phyloP scores from a whole-genome alignment of 73 alveolate genomes.

The Chromera velia region DNA sequence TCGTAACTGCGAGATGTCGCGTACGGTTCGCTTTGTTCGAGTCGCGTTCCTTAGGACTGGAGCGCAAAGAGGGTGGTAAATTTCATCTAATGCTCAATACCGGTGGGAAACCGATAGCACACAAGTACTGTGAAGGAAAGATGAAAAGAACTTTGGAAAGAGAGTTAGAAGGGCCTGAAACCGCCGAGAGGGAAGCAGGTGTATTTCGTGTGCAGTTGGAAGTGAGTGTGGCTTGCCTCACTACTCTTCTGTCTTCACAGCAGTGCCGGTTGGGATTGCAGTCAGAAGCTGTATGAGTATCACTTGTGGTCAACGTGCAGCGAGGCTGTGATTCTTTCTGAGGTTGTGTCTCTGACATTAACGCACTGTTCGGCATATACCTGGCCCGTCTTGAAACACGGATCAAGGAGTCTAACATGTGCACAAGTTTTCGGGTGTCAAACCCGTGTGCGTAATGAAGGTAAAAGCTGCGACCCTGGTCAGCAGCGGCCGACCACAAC shows the following conservation, averaged over 20 bases:
- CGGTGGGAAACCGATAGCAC: constrained; percentile 81
- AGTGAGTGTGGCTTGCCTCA: too few species aligned
- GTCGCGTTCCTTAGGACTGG: constrained; percentile 92
- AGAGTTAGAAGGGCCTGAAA: constrained; percentile 85
- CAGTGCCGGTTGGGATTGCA: too few species aligned
- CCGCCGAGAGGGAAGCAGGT: constrained; percentile 89
- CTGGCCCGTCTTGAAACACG: constrained; percentile 93
- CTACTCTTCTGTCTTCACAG: too few species aligned
- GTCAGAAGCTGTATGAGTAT: too few species aligned
- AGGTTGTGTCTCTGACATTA: too few species aligned
- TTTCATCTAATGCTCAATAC: constrained; percentile 83
- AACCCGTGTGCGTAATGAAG: constrained; percentile 74
- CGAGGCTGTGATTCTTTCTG: too few species aligned
- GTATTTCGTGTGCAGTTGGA: too few species aligned
- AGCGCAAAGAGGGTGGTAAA: constrained; percentile 89
- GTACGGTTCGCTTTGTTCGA: constrained; percentile 69
- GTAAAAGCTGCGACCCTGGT: constrained; percentile 79
- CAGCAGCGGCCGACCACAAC: constrained; percentile 82
- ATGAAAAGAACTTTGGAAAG: constrained; percentile 86
- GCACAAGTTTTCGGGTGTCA: constrained; percentile 87
- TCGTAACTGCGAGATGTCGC: constrained; percentile 68
- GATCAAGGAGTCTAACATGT: constrained; percentile 95
- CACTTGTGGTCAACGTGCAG: too few species aligned
- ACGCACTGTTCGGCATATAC: too few species aligned
- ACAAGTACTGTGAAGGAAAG: constrained; percentile 94